phyloP scores from a whole-genome alignment of 768 basidiomycete species.

The Gymnopilus dilepis region DNA sequence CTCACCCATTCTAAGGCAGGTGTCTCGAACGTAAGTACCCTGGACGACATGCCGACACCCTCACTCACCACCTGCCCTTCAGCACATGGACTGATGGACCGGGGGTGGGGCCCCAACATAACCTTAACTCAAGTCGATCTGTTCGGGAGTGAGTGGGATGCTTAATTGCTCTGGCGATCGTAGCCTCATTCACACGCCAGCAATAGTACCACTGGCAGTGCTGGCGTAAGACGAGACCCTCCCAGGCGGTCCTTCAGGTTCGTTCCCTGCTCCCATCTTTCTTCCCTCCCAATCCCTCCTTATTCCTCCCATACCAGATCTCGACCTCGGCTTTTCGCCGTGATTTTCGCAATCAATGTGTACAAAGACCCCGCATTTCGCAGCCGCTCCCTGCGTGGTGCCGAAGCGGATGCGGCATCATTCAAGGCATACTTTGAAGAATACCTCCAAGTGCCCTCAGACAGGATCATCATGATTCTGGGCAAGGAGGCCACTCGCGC shows the following conservation, averaged over 20 bases:
- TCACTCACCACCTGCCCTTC: background rate
- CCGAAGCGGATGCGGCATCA: constrained; percentile 12
- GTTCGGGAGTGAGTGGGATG: background rate
- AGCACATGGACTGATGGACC: background rate
- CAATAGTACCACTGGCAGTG: background rate
- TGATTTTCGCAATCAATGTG: constrained; percentile 20
- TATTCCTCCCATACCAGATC: background rate
- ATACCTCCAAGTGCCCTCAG: constrained; percentile 6
- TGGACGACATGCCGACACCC: background rate
- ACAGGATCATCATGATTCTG: constrained; percentile 11
- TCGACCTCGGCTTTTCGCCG: constrained; percentile 11
- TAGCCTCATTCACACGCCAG: background rate
- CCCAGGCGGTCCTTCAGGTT: background rate
- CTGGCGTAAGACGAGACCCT: background rate
- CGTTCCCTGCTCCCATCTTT: background rate
- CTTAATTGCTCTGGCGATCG: background rate
- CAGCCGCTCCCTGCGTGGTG: constrained; percentile 12
- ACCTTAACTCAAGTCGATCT: background rate
- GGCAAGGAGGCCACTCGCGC: constrained; percentile 15
- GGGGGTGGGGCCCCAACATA: background rate
- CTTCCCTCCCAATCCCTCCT: background rate
- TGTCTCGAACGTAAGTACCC: background rate
- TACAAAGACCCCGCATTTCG: background rate
- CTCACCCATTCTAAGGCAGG: background rate
- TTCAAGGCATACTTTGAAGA: constrained; percentile 9